Evolutionary conservation across 768 basidiomycete species (phyloP), one percentile per base, ranked within the genome.

Genomic region (Amanita fuliginea): DNA sequence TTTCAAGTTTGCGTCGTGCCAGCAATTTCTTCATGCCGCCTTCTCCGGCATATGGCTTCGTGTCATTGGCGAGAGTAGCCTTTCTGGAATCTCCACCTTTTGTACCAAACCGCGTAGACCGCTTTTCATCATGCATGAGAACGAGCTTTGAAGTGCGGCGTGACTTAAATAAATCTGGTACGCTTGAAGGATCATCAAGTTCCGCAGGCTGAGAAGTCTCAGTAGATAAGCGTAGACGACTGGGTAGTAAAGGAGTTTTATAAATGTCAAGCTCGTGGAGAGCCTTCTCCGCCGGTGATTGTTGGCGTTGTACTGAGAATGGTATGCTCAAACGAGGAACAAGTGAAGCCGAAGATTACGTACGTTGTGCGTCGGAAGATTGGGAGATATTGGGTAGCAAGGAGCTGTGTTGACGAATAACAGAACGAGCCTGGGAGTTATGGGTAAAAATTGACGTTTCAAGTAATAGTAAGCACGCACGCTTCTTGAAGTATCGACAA

Each of bases 11-110:
- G 43, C 80, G 69, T 55, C 77, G 74, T 18, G 82, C 80, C 34
- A 88, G 62, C 61, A 86, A 65, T 58, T 82, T 88, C 69, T 83
- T 86, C 74, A 86, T 80, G 0, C 84, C 83, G 46, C 86, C 83
- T 53, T 79, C 76, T 6, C 86, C 86, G 1, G 84, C 80, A 56
- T 89, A 89, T 3, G 86, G 86, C 57, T 88, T 88, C 16, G 76
- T 77, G 34, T 73, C 74, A 53, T 78, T 80, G 11, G 69, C 63
- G 14, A 67, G 60, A 37, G 62, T 68, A 32, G 58, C 63, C 56
- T 71, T 73, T 41, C 59, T 70, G 65, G 56, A 66, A 58, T 54
- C 67, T 64, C 55, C 59, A 28, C 50, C 58, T 57, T 64, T 70
- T 51, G 62, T 59, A 13, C 75, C 77, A 14, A 73, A 67, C 13